These are phyloP conservation scores for Amanita rimosa DNA, from an alignment of 768 basidiomycete genomes.

Conservation along the genomic window DNA sequence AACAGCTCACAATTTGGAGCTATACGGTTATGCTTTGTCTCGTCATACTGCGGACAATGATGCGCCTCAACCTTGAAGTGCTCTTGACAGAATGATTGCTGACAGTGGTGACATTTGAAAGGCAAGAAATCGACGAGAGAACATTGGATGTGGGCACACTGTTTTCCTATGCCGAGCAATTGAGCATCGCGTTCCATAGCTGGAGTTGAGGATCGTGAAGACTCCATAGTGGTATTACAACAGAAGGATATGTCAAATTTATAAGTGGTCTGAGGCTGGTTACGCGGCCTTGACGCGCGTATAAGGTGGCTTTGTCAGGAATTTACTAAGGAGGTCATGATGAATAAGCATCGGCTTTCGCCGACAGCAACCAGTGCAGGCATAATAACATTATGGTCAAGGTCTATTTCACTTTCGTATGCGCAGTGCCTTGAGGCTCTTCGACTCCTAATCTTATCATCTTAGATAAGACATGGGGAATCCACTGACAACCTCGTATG, in stretches of 20 bases:
- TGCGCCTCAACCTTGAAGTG: constrained; percentile 68
- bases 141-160: constrained; percentile 61
- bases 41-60: constrained; percentile 59
- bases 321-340: background rate
- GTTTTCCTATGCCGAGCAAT: constrained; percentile 56
- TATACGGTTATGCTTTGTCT: constrained; percentile 57
- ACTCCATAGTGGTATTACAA: constrained; percentile 8
- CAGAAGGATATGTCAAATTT: background rate
- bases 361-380: too few relatives aligned
- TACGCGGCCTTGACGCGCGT: constrained; percentile 11
- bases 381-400: constrained; percentile 1
- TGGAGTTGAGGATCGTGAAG: constrained; percentile 13
- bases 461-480: constrained; percentile 66
- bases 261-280: constrained; percentile 4
- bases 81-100: constrained; percentile 59
- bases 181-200: constrained; percentile 33
- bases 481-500: constrained; percentile 66
- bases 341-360: too few relatives aligned
- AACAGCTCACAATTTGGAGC: constrained; percentile 32
- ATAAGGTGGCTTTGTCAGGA: background rate
- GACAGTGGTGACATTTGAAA: constrained; percentile 78
- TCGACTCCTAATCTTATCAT: background rate
- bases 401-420: constrained; percentile 3
- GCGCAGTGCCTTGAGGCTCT: background rate
- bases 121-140: constrained; percentile 74